Base-by-base conservation (phyloP, 1,284 basidiomycete genomes). In the Ganoderma leucocontextum region DNA sequence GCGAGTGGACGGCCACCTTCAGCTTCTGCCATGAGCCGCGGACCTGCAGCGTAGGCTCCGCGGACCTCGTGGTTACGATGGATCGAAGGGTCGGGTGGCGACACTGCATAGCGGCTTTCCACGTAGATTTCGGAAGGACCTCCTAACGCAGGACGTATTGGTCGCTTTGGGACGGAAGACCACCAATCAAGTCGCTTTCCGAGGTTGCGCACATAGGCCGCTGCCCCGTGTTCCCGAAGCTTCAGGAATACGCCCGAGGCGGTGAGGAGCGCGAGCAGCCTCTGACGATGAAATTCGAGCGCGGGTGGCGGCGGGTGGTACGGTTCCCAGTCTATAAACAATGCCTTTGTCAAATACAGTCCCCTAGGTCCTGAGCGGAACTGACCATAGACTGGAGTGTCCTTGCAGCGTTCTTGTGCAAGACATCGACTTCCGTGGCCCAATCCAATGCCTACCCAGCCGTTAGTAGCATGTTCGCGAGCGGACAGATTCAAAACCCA, bases 21-120 rank as follows among this genome's bases (percentile, higher is more conserved):
- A 77, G 63, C 69, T 75, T 74, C 66, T 73, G 65, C 76, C 76
- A 77, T 36, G 75, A 74, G 0, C 76, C 75, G 59, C 69, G 73
- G 7, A 76, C 71, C 53, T 76, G 76, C 49, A 77, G 67, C 17
- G 63, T 58, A 0, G 72, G 63, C 19, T 72, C 22, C 19, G 39
- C 60, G n/a, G 47, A 73, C 35, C n/a, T 70, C 58, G 15, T 65
- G 59, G 25, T 68, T 64, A 13, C 68, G 65, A 29, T 67, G 57
- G 13, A 72, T 44, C 8, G 70, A 19, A n/a, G 74, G 72, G 33
- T 77, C 2, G 76, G 75, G 57, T 77, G 74, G 49, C 69, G 63
- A 7, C 41, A 64, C 57, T 68, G 61, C 66, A 61, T 59, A 22
- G 67, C 35, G 15, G 49, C 49, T 1, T 33, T 33, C 17, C 63